Base-by-base conservation (phyloP, 2,329 filamentous ascomycete species). In the Blastomyces silverae region DNA sequence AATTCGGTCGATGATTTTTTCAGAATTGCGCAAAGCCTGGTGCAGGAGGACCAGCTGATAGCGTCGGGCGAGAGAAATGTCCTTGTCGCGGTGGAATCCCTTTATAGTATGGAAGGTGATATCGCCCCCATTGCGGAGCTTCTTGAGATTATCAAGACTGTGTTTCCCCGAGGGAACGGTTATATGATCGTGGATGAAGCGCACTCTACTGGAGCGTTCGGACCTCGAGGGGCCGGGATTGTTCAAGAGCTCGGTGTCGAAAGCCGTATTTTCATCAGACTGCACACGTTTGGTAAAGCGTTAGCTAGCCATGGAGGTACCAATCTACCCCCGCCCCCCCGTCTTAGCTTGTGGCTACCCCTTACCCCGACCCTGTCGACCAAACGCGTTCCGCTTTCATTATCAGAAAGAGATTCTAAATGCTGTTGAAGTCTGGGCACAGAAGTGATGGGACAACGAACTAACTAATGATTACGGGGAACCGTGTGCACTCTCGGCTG, bases 91-190 rank as follows among this genome's bases (percentile, higher is more conserved):
- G 80, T 90, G 0, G 89, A 91, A 69, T 84, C 83, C 0, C 79
- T 91, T 0, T 93, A 94, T 74, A 92, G 89, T 73, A 94, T 94
- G 90, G 90, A 93, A 63, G 90, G 90, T 0, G 89, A 92, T 69
- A 77, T 90, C 22, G 84, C 84, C 0, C 88, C 87, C 0, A 77
- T 94, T 13, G 70, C 72, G 13, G 81, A 85, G 6, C 83, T 92
- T 22, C 80, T 89, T 1, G 74, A 80, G 0, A 78, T 84, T 4
- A 82, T 89, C 0, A 81, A 88, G 52, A 74, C 77, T 0, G 70
- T 83, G 0, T 75, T 91, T 0, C 84, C 87, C 0, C 66, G 66
- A 0, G 81, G 81, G 0, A 90, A 89, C 66, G 79, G 76, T 2
- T 79, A 84, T 67, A 78, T 86, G 42, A 73, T 85, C 15, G 77